phyloP scores from a whole-genome alignment of 192 early-diverging fungal species.

The Phlyctochytrium bullatum region DNA sequence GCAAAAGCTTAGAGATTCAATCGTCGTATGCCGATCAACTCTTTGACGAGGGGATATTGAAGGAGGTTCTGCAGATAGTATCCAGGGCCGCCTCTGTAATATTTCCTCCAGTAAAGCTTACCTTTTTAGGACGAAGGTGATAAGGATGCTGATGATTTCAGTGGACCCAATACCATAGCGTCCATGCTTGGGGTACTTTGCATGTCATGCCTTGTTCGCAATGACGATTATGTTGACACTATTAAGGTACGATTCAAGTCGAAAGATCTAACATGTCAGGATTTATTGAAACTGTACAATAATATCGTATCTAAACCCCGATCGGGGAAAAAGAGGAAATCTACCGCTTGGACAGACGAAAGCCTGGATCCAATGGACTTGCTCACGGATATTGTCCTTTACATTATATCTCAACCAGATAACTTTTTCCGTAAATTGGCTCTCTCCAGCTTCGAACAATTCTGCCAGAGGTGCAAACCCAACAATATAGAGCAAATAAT shows the following conservation, averaged over 20 bases:
- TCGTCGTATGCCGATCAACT: too few species aligned
- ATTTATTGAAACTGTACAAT: background rate
- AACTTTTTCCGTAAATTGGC: conserved; percentile 70
- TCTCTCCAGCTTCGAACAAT: conserved; percentile 81
- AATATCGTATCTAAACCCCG: background rate
- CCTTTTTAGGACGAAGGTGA: too few species aligned
- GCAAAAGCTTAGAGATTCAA: too few species aligned
- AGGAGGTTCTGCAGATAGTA: too few species aligned
- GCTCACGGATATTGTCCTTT: conserved; percentile 86
- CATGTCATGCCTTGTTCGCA: background rate
- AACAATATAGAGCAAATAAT: conserved; percentile 73
- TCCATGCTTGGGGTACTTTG: background rate
- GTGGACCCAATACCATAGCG: background rate
- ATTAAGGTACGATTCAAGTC: background rate
- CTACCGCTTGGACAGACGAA: conserved; percentile 50
- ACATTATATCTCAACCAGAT: conserved; percentile 83
- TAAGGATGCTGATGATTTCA: too few species aligned
- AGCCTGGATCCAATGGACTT: conserved; percentile 86
- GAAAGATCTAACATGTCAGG: background rate
- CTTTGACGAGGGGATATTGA: too few species aligned
- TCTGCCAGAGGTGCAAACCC: conserved; percentile 72
- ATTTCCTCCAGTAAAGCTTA: too few species aligned
- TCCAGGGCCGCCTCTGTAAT: too few species aligned
- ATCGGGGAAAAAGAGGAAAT: conserved; percentile 31
- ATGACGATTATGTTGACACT: background rate